Percentiles rank a stretch among this genome's conserved stretches.
Evolutionary conservation across 2,329 filamentous ascomycete species (phyloP).

Genomic region (Ilyonectria sp.): DNA sequence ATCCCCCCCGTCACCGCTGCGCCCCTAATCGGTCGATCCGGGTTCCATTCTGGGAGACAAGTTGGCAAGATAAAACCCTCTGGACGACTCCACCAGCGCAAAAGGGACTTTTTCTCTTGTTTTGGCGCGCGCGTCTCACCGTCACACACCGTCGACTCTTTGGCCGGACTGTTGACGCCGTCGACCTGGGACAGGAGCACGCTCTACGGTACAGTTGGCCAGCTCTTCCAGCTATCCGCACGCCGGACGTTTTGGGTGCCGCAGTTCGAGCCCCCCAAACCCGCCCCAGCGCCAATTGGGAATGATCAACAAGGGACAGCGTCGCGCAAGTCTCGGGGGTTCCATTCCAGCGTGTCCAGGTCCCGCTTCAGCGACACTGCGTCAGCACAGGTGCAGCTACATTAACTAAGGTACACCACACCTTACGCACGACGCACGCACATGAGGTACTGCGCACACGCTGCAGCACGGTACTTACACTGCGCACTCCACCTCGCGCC

Average conservation of each 20-base stretch:
- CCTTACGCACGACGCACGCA: neutral
- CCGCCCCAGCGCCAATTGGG: slow-evolving; percentile 35
- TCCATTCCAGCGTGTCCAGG: slow-evolving; percentile 41
- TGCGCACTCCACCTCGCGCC: slow-evolving; percentile 26
- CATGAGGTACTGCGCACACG: slow-evolving; percentile 27
- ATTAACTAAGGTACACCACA: neutral
- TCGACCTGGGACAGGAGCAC: slow-evolving; percentile 9
- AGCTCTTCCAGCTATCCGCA: slow-evolving; percentile 2
- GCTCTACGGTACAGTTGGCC: slow-evolving; percentile 11
- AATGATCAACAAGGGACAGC: slow-evolving; percentile 44
- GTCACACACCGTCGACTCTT: slow-evolving; percentile 14
- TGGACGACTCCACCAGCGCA: slow-evolving; percentile 13
- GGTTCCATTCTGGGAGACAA: slow-evolving; percentile 17
- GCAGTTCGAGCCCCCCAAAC: slow-evolving; percentile 17
- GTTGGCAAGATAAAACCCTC: neutral
- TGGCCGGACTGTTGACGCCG: slow-evolving; percentile 14
- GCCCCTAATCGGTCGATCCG: slow-evolving; percentile 20
- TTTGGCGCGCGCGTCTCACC: slow-evolving; percentile 30
- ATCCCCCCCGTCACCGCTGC: slow-evolving; percentile 20
- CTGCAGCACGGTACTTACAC: slow-evolving; percentile 33
- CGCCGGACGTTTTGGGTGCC: slow-evolving; percentile 31
- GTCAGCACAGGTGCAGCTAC: slow-evolving; percentile 10
- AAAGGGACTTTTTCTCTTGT: slow-evolving; percentile 10
- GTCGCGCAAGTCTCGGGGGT: slow-evolving; percentile 41
- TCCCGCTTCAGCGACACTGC: slow-evolving; percentile 32